Percentiles rank a stretch among this genome's conserved stretches.
Evolutionary conservation across 495 filamentous ascomycete genomes (phyloP).

Genomic region (Usnea hakonensis): DNA sequence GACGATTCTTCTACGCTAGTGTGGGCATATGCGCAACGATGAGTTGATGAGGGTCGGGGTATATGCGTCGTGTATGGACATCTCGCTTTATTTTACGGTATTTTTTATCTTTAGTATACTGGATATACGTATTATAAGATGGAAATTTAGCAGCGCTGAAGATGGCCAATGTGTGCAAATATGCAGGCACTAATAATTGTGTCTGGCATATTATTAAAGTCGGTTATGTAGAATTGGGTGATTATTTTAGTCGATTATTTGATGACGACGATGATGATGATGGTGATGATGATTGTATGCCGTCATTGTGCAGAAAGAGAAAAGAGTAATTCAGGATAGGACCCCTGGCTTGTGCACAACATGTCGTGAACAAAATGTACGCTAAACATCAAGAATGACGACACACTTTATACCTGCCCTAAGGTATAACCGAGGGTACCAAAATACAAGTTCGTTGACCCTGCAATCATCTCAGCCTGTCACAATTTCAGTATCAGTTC

Average conservation of each 20-base stretch:
- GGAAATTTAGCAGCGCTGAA: neutral
- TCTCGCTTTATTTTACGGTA: neutral
- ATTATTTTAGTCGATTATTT: neutral
- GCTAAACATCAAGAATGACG: too few relatives aligned
- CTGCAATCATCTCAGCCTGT: too few relatives aligned
- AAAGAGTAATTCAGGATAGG: neutral
- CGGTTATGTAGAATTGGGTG: too few relatives aligned
- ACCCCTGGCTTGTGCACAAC: neutral
- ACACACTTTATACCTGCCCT: too few relatives aligned
- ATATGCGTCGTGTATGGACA: neutral
- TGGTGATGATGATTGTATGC: neutral
- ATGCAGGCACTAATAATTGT: neutral
- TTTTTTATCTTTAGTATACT: neutral
- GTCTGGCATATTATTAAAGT: neutral
- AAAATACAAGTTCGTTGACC: too few relatives aligned
- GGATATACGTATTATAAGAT: neutral
- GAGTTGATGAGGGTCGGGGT: neutral
- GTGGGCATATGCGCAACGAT: conserved; percentile 7
- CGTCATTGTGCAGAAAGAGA: neutral
- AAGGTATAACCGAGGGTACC: too few relatives aligned
- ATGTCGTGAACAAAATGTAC: too few relatives aligned
- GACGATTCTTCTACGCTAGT: conserved; percentile 5
- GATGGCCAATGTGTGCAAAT: neutral
- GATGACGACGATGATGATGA: too few relatives aligned
- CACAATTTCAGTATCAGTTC: too few relatives aligned